Base-by-base conservation (phyloP, 768 basidiomycete genomes). In the Paxillus involutus region DNA sequence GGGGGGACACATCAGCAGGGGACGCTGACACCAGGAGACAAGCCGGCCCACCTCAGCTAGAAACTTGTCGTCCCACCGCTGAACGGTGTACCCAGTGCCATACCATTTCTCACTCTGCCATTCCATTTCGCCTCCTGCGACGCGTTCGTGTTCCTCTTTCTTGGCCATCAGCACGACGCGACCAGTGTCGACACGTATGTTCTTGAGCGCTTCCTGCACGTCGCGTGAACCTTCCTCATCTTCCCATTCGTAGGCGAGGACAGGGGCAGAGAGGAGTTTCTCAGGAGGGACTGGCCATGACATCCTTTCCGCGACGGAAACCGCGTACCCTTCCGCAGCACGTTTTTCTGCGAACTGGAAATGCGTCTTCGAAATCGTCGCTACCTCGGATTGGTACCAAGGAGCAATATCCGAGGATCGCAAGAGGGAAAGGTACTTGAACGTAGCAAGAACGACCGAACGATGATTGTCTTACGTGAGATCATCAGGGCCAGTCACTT, bases 31-130 rank as follows among this genome's bases (percentile, higher is more conserved):
- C 21, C 16, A 32, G 21, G 46, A 52, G 35, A 11, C 14, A 29
- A 35, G 26, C 13, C 39, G 21, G 50, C 69, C 50, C 54, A 82
- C 83, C 77, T 80, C 68, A 62, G 75, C 68, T 36, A 89, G 57
- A 62, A 95, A 86, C 24, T 80, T 75, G 30, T 79, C 71, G 47
- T 86, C 82, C 66, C 89, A 82, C 48, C 75, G 77, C 59, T 90
- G 81, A n/a, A 95, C 83, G 35, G 76, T 76, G 70, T 95, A 98
- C 57, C 83, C 80, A 2, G 97, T 98, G 5, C 89, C 92, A 70
- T 99, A 99, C 84, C 93, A 94, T 41, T 88, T 86, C 71, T 98
- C 97, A 42, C 80, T 83, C 59, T 80, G 64, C 91, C 91, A 94
- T 36, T 72, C 69, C 16, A 77, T 66, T 13, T 75, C 73, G 30